Percentiles rank a stretch among this genome's conserved stretches.
phyloP scores from a whole-genome alignment of 495 filamentous ascomycete genomes.

The Thozetella sp. region DNA sequence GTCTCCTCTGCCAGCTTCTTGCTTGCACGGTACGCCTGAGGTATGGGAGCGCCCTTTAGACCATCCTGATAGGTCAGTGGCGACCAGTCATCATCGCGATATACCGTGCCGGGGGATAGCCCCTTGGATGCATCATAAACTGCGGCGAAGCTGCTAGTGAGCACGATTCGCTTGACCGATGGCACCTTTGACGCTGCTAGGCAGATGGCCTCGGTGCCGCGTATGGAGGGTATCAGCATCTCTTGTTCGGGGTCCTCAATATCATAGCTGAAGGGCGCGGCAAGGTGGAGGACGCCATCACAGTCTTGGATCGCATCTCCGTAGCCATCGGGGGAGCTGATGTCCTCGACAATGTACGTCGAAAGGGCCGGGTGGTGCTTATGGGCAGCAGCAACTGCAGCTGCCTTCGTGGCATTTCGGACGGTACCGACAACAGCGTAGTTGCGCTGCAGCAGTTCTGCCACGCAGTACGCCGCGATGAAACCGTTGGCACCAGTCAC shows the following conservation, averaged over 20 bases:
- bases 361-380: neutral
- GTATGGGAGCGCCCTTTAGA: conserved; percentile 16
- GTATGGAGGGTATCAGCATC: conserved; percentile 31
- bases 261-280: neutral
- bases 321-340: neutral
- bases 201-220: conserved; percentile 26
- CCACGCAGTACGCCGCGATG: neutral
- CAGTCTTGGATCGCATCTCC: neutral
- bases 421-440: neutral
- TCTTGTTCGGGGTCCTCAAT: conserved; percentile 31
- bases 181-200: conserved; percentile 21
- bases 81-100: conserved; percentile 35
- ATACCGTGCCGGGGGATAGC: conserved; percentile 21
- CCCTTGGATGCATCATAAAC: conserved; percentile 30
- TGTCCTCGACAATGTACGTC: neutral
- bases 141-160: conserved; percentile 34
- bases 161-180: conserved; percentile 24
- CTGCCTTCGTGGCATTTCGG: neutral
- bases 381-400: neutral
- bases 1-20: conserved; percentile 33
- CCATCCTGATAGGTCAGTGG: conserved; percentile 36
- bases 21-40: conserved; percentile 33
- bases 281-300: conserved; percentile 1
- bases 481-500: conserved; percentile 3
- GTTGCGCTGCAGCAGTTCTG: neutral